These are phyloP conservation scores for Ophiocordyceps camponoti-floridani DNA, from an alignment of 2,329 filamentous ascomycete genomes.

Conservation along the genomic window DNA sequence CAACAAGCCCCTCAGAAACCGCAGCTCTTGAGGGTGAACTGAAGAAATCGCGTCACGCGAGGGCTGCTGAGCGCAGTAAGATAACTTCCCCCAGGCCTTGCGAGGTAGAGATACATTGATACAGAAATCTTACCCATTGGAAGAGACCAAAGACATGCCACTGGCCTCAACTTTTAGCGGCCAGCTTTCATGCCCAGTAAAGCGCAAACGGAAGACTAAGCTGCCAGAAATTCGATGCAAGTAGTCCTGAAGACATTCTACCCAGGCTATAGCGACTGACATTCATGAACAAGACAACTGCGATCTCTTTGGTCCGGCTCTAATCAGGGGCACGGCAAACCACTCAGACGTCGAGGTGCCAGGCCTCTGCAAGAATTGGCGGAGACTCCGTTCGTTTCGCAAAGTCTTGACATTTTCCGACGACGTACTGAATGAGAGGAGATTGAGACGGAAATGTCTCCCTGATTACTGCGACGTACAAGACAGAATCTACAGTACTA, in stretches of 20 bases:
- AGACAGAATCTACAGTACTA: background rate
- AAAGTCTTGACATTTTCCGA: background rate
- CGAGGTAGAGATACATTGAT: too few relatives aligned
- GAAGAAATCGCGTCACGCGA: background rate
- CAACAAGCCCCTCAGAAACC: background rate
- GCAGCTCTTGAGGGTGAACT: background rate
- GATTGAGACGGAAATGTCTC: background rate
- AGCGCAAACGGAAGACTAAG: background rate
- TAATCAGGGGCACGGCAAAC: background rate
- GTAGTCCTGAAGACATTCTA: background rate
- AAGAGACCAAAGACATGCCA: background rate
- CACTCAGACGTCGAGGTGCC: background rate
- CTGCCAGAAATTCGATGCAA: constrained; percentile 1
- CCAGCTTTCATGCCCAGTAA: background rate
- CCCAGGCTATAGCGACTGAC: background rate
- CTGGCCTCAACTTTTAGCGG: background rate
- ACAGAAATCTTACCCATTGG: background rate
- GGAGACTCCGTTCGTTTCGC: background rate
- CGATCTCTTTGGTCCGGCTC: background rate
- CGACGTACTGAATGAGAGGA: background rate
- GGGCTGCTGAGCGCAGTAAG: background rate
- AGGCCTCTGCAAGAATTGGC: background rate
- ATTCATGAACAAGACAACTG: background rate
- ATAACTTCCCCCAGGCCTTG: background rate
- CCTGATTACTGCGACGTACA: background rate